Base-by-base conservation (phyloP, 2,329 filamentous ascomycete species). In the Mycosphaerella sp. region DNA sequence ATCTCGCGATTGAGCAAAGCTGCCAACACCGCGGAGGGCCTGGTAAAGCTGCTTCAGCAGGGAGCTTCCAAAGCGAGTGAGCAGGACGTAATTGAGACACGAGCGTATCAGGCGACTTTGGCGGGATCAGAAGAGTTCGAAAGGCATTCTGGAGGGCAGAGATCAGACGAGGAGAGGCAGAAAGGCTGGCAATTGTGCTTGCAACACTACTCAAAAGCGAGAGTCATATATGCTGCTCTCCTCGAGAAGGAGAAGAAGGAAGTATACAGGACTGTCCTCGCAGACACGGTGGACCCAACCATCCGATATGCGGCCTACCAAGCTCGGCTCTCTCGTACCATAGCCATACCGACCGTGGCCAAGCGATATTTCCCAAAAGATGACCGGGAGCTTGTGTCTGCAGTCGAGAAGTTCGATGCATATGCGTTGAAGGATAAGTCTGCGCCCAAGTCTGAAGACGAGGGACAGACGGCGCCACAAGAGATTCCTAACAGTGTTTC, bases 221-320 rank as follows among this genome's bases (percentile, higher is more conserved):
- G 88, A 57, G 79, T 95, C 53, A 85, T 95, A 64, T 98, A 97
- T 74, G 84, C 80, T 56, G 84, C 87, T 0, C 76, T 98, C 42
- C 78, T 84, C 14, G 78, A 79, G 29, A 76, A 80, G 58, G 81
- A 74, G 58, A 85, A 83, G 67, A 85, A 83, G 57, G 92, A 95
- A 55, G 76, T 87, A 36, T 93, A 89, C 77, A 90, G 87, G 67
- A 92, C 97, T 57, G 78, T 96, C 23, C 75, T 98, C 54, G 83
- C 86, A 45, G 85, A 87, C 64, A 95, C 87, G 4, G 85, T 95
- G 58, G 93, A 98, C 68, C 91, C 91, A 1, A 95, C 90, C 58
- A 88, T 98, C 65, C 85, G 92, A 59, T 97, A 95, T 70, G 91
- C 91, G 36, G 90, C 93, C 14, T 97, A 97, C 70, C 90, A 95